Conservation (phyloP, 768 basidiomycete species). For the Russula virescens region DNA sequence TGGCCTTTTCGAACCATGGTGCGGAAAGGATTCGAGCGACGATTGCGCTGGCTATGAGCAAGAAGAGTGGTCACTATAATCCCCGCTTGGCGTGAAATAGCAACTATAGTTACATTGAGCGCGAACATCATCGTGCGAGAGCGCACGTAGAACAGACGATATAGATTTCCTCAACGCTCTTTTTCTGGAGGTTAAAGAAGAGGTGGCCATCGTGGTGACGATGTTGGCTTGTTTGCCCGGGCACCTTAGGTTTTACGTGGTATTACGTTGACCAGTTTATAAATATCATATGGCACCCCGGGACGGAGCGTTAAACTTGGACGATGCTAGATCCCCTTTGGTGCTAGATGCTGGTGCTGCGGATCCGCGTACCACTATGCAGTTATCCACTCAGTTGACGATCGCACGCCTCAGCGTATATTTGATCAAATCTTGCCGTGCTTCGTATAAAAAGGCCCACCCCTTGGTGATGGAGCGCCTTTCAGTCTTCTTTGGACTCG, state of each 20-base stretch:
- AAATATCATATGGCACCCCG: too few species aligned
- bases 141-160: constrained; percentile 37
- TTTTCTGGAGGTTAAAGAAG: constrained; percentile 39
- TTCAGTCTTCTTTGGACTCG: background rate
- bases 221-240: too few species aligned
- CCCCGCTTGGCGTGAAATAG: background rate
- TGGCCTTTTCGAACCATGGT: constrained; percentile 45
- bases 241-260: too few species aligned
- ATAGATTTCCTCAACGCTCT: constrained; percentile 49
- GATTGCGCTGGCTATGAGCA: constrained; percentile 41
- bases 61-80: constrained; percentile 10
- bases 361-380: too few species aligned
- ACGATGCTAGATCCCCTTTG: too few species aligned
- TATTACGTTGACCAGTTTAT: too few species aligned
- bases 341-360: background rate
- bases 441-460: background rate
- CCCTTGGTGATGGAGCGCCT: too few species aligned
- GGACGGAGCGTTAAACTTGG: too few species aligned
- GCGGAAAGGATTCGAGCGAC: constrained; percentile 43
- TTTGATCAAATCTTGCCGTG: too few species aligned
- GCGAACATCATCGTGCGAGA: constrained; percentile 43
- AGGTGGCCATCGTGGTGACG: background rate
- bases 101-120: constrained; percentile 48
- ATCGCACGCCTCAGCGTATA: too few species aligned
- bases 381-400: too few species aligned